These are phyloP conservation scores for Dendrothele bispora DNA, from an alignment of 768 basidiomycete genomes.

Conservation along the genomic window DNA sequence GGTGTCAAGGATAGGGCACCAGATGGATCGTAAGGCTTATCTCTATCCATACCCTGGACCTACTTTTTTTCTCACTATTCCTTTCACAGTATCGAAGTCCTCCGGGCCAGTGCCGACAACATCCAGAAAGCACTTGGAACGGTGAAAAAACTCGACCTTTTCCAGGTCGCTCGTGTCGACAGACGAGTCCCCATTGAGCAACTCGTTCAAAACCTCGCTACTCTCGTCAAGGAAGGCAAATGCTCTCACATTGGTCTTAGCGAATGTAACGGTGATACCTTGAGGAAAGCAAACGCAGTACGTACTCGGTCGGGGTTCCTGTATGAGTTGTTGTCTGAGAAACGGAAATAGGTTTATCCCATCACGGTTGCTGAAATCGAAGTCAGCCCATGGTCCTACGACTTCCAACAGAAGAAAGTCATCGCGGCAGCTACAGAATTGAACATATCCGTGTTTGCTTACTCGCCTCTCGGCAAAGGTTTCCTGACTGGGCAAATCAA, in stretches of 20 bases:
- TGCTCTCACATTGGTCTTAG: constrained; percentile 52
- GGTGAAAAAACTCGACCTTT: constrained; percentile 57
- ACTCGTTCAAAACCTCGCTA: constrained; percentile 36
- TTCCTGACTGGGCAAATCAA: constrained; percentile 54
- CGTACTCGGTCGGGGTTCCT: constrained; percentile 12
- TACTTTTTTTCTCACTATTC: background rate
- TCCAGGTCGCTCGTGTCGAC: constrained; percentile 48
- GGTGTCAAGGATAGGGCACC: constrained; percentile 21
- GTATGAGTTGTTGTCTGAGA: background rate
- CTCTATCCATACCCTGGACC: constrained; percentile 1
- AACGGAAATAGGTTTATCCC: constrained; percentile 50
- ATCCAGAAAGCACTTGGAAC: constrained; percentile 44
- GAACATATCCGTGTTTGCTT: constrained; percentile 59
- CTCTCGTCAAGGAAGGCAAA: constrained; percentile 49
- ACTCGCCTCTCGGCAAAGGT: constrained; percentile 58
- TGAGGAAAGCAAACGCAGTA: constrained; percentile 36
- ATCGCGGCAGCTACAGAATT: constrained; percentile 54
- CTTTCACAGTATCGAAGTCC: constrained; percentile 29
- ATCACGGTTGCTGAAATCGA: constrained; percentile 68
- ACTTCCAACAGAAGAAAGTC: constrained; percentile 52
- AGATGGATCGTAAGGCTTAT: constrained; percentile 26
- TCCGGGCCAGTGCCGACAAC: constrained; percentile 45
- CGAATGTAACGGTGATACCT: constrained; percentile 43
- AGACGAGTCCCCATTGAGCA: constrained; percentile 43
- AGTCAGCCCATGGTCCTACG: constrained; percentile 60